These are phyloP conservation scores for Scleroderma bovista DNA, from an alignment of 768 basidiomycete species.

Conservation along the genomic window DNA sequence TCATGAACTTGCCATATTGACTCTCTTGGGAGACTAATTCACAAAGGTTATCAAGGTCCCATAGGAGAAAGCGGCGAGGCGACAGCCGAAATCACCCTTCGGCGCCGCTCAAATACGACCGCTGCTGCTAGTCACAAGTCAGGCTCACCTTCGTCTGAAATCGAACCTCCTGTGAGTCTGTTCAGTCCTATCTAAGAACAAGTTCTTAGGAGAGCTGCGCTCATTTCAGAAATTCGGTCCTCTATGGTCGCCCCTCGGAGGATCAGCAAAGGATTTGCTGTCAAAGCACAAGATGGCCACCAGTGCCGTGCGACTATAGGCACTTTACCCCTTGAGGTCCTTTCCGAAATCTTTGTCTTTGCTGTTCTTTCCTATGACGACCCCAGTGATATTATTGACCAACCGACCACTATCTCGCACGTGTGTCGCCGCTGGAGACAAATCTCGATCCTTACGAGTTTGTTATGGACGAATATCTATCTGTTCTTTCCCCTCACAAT, in stretches of 20 bases:
- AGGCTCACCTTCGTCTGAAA: too few species aligned
- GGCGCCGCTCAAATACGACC: too few species aligned
- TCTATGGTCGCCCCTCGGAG: background rate
- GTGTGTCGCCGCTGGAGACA: conserved; percentile 48
- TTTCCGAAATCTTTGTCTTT: conserved; percentile 31
- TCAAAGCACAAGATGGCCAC: background rate
- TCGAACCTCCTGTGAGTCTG: background rate
- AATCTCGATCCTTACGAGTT: conserved; percentile 39
- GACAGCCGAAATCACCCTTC: too few species aligned
- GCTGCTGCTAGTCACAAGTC: too few species aligned
- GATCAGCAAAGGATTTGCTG: background rate
- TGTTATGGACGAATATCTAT: conserved; percentile 48
- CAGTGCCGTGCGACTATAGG: background rate
- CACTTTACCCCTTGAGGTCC: conserved; percentile 31
- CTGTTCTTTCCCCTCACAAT: conserved; percentile 40
- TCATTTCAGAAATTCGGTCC: background rate
- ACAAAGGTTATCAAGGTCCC: too few species aligned
- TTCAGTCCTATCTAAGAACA: background rate
- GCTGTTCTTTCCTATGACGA: conserved; percentile 25
- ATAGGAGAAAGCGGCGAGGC: too few species aligned
- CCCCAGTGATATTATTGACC: conserved; percentile 18
- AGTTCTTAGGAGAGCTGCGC: background rate
- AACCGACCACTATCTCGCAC: conserved; percentile 37
- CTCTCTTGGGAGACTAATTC: too few species aligned
- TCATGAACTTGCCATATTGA: too few species aligned